Evolutionary conservation across 768 basidiomycete genomes (phyloP).

Genomic region (Leucogyrophana mollusca): DNA sequence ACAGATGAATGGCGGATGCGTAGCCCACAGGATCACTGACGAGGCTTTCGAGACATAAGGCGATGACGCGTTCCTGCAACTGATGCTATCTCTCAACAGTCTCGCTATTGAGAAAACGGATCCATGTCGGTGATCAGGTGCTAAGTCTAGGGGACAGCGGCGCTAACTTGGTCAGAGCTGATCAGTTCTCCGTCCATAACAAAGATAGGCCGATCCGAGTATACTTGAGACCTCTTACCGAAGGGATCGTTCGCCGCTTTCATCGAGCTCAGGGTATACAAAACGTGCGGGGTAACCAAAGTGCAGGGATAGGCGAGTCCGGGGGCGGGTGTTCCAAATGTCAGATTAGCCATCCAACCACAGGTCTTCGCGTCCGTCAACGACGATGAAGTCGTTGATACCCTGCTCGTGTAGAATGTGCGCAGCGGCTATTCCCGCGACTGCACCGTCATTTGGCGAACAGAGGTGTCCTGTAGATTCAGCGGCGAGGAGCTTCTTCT

Average conservation of each 20-base stretch:
- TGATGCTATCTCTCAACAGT: conserved; percentile 3
- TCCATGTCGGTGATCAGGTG: background rate
- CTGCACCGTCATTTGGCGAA: no score
- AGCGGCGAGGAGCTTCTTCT: no score
- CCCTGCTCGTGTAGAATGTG: no score
- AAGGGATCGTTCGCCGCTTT: conserved; percentile 29
- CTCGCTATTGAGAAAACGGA: background rate
- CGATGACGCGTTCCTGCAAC: conserved; percentile 4
- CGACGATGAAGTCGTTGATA: no score
- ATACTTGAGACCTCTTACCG: conserved; percentile 24
- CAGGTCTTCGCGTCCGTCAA: no score
- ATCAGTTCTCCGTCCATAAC: conserved; percentile 7
- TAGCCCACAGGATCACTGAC: conserved; percentile 1
- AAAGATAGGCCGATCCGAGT: conserved; percentile 13
- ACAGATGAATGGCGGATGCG: conserved; percentile 6
- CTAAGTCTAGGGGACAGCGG: background rate
- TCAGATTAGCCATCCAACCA: no score
- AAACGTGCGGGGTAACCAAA: background rate
- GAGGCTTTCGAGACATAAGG: conserved; percentile 3
- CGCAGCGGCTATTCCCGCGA: no score
- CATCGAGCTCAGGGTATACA: conserved; percentile 20
- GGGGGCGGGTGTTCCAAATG: no score
- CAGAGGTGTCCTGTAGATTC: no score
- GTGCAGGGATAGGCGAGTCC: no score
- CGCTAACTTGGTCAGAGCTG: conserved; percentile 1